Conservation (phyloP, 164 flowering plant species). For the Houttuynia cordata region DNA sequence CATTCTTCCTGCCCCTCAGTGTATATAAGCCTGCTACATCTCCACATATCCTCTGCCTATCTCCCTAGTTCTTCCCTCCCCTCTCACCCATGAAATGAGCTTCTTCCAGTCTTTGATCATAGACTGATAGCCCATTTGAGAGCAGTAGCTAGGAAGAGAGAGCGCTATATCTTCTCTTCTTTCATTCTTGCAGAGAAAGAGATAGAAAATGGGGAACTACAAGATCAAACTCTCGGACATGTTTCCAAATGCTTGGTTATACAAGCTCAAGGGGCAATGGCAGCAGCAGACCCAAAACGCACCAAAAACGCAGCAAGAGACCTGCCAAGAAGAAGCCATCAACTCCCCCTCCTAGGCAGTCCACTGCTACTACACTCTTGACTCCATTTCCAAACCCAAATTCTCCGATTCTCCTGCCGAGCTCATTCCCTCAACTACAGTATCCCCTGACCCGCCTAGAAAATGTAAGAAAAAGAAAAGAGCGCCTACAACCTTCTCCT, state of each 20-base stretch:
- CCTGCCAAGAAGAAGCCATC: slow-evolving; percentile 18
- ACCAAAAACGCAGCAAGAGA: not conserved
- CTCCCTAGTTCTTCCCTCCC: no score
- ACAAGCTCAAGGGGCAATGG: slow-evolving; percentile 60
- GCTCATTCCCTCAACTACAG: slow-evolving; percentile 8
- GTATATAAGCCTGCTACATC: no score
- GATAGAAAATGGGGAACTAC: slow-evolving; percentile 44
- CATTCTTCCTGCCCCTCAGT: no score
- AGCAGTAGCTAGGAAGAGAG: no score
- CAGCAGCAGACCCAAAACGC: slow-evolving; percentile 20
- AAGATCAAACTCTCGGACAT: slow-evolving; percentile 66
- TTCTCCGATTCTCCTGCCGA: no score
- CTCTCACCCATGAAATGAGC: no score
- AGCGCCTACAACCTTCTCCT: slow-evolving; percentile 14
- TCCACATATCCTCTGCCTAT: no score
- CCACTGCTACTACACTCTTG: slow-evolving; percentile 46
- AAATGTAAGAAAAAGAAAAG: slow-evolving; percentile 21
- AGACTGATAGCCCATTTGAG: no score
- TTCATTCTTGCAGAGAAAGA: not conserved
- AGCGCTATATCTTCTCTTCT: not conserved
- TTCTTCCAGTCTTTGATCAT: no score
- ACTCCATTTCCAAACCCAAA: slow-evolving; percentile 2
- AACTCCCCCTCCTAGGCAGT: slow-evolving; percentile 18
- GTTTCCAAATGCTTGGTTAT: slow-evolving; percentile 82
- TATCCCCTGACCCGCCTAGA: slow-evolving; percentile 25